A percentile compares a stretch with the other conserved stretches of the same genome.
phyloP scores from a whole-genome alignment of 1,284 basidiomycete species.

The Ceratobasidium sp. region DNA sequence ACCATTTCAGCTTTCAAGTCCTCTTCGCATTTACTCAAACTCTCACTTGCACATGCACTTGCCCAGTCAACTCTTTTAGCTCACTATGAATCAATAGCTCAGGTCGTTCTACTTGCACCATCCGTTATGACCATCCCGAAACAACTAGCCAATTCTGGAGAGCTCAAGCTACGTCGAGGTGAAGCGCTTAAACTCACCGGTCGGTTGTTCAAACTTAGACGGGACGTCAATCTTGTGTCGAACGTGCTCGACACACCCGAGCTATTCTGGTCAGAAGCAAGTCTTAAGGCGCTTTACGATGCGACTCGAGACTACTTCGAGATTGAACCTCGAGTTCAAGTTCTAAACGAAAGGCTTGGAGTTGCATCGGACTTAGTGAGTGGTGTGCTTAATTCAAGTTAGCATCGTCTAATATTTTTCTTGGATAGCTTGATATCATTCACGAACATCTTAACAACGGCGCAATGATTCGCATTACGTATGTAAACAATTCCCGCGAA shows the following conservation, averaged over 20 bases:
- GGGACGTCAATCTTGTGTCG: slow-evolving; percentile 92
- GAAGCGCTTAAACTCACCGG: slow-evolving; percentile 92
- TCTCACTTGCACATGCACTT: slow-evolving; percentile 94
- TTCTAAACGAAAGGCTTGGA: slow-evolving; percentile 89
- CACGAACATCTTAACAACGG: slow-evolving; percentile 94
- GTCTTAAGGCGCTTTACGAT: slow-evolving; percentile 89
- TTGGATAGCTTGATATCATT: slow-evolving; percentile 83
- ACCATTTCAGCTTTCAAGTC: slow-evolving; percentile 83
- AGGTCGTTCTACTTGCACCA: slow-evolving; percentile 84
- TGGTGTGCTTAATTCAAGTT: neutral
- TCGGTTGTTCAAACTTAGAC: slow-evolving; percentile 87
- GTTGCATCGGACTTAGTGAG: slow-evolving; percentile 90
- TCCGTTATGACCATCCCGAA: slow-evolving; percentile 85
- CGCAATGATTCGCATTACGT: slow-evolving; percentile 91
- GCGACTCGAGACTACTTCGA: slow-evolving; percentile 97
- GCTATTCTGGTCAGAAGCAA: slow-evolving; percentile 96
- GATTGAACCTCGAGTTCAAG: slow-evolving; percentile 86
- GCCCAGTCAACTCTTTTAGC: slow-evolving; percentile 95
- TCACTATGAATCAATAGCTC: slow-evolving; percentile 88
- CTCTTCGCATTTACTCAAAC: slow-evolving; percentile 85
- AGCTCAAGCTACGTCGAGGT: slow-evolving; percentile 80
- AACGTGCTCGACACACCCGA: slow-evolving; percentile 97
- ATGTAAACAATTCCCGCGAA: neutral
- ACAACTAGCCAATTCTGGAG: slow-evolving; percentile 85
- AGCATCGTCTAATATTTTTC: slow-evolving; percentile 49